Percentiles rank a stretch among this genome's conserved stretches.
phyloP scores from a whole-genome alignment of 1,139 yeast genomes.

The Protomyces pachydermus region DNA sequence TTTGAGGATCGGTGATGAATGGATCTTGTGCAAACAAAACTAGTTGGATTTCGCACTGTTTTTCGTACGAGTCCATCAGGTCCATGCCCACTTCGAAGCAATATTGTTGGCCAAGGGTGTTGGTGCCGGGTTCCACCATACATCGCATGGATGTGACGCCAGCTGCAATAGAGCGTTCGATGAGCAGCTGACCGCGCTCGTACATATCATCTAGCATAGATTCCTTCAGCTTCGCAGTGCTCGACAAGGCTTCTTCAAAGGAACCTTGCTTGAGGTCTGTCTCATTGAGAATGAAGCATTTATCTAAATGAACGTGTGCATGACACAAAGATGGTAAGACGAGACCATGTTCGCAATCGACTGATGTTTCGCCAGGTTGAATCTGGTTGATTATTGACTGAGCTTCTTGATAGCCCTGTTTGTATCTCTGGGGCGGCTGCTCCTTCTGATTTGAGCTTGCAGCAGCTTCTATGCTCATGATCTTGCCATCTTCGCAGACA shows the following conservation, averaged over 20 bases:
- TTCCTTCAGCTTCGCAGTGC: neutral
- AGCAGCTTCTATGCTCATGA: neutral
- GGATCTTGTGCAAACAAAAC: conserved; percentile 9
- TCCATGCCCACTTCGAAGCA: conserved; percentile 1
- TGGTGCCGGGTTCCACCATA: neutral
- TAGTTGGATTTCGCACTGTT: neutral
- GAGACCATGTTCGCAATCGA: neutral
- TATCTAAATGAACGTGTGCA: conserved; percentile 6
- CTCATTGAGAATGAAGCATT: conserved; percentile 2
- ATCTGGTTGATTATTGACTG: too few species aligned
- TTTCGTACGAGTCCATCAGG: neutral
- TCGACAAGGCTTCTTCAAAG: neutral
- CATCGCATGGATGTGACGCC: neutral
- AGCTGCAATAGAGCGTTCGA: neutral
- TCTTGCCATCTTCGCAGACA: neutral
- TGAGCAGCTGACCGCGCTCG: neutral
- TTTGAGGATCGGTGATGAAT: neutral
- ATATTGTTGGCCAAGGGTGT: neutral
- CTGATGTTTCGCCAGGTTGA: neutral
- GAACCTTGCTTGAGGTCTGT: neutral
- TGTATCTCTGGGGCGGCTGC: too few species aligned
- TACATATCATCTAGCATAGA: neutral
- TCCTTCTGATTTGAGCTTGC: too few species aligned
- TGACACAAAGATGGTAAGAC: neutral
- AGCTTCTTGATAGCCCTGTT: too few species aligned